These are phyloP conservation scores for Rhododendron vialii DNA, from an alignment of 148 eudicot genomes.

Conservation along the genomic window DNA sequence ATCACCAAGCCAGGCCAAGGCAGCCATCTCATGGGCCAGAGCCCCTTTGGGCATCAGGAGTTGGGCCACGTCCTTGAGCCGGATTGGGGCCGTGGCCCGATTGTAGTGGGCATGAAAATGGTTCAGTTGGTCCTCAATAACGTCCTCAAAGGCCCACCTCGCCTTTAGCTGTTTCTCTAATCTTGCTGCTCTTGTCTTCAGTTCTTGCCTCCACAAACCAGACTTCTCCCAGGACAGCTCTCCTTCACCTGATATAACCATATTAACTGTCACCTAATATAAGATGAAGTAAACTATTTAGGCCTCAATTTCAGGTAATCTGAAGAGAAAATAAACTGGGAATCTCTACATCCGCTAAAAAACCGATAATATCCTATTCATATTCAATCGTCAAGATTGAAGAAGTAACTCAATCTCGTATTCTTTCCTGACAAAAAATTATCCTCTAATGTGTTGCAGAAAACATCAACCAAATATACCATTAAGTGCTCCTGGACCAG, in stretches of 20 bases:
- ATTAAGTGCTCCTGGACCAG: neutral
- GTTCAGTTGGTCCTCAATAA: conserved; percentile 63
- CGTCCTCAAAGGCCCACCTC: conserved; percentile 61
- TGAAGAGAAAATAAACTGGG: neutral
- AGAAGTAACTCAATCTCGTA: neutral
- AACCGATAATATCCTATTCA: neutral
- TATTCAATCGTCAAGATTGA: neutral
- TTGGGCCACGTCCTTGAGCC: conserved; percentile 57
- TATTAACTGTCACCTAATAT: neutral
- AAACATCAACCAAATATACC: neutral
- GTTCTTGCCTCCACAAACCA: conserved; percentile 63
- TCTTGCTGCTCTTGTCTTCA: conserved; percentile 56
- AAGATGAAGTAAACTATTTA: neutral
- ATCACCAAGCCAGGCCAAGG: conserved; percentile 82
- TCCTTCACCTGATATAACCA: conserved; percentile 33
- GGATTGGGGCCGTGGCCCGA: conserved; percentile 43
- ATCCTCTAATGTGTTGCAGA: neutral
- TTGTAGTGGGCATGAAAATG: conserved; percentile 51
- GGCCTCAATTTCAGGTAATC: neutral
- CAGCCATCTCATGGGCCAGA: conserved; percentile 59
- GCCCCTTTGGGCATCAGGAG: conserved; percentile 69
- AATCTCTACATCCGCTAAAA: neutral
- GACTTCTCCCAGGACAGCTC: conserved; percentile 29
- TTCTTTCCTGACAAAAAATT: neutral
- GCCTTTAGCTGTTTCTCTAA: conserved; percentile 69